phyloP scores from a whole-genome alignment of 345 rosid species.

The Hibiscus tridactylites region DNA sequence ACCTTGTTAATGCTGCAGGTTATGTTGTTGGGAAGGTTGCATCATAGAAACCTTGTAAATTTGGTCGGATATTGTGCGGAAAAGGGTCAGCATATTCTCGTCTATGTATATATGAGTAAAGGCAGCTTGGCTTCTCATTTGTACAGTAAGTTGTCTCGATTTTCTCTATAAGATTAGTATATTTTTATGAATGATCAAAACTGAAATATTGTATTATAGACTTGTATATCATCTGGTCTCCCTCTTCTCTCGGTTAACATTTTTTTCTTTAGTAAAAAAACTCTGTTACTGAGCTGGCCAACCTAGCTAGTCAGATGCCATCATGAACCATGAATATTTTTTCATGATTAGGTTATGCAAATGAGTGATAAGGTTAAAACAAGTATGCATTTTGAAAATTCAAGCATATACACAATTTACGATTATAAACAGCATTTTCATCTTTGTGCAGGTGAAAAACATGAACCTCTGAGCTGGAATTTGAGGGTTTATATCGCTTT shows the following conservation, averaged over 20 bases:
- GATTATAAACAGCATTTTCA: background rate
- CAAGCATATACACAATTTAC: background rate
- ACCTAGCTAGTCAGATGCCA: background rate
- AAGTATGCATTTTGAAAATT: background rate
- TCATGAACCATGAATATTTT: background rate
- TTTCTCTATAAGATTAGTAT: background rate
- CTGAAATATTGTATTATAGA: background rate
- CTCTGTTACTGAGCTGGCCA: background rate
- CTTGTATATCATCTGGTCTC: background rate
- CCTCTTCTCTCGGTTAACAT: background rate
- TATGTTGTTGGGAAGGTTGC: conserved; percentile 87
- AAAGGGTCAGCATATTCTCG: conserved; percentile 85
- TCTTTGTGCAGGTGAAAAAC: conserved; percentile 43
- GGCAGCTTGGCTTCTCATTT: conserved; percentile 94
- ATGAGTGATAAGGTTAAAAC: background rate
- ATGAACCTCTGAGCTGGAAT: conserved; percentile 68
- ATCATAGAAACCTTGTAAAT: conserved; percentile 92
- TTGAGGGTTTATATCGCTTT: conserved; percentile 74
- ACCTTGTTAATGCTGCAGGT: conserved; percentile 44
- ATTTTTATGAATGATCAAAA: background rate
- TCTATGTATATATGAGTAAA: conserved; percentile 94
- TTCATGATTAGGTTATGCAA: background rate
- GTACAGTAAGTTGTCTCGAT: conserved; percentile 53
- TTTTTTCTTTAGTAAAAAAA: background rate
- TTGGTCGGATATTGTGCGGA: conserved; percentile 95